Evolutionary conservation across 345 rosid genomes (phyloP), one percentile per base, ranked within the genome.

Genomic region (Lagerstroemia speciosa): DNA sequence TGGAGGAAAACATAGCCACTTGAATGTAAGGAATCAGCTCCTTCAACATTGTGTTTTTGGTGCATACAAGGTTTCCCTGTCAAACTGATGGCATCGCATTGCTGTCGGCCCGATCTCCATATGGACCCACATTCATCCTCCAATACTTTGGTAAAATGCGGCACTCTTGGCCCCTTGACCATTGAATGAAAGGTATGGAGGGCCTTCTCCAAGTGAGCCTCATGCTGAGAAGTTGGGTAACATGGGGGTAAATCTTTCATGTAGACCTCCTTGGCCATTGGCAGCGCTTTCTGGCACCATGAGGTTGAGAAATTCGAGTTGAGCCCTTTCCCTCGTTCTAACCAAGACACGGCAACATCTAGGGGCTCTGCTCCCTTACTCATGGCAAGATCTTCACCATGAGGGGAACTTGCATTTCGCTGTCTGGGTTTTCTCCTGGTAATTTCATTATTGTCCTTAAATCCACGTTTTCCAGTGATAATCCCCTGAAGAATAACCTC

Each of bases 71-170:
- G 92, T 77, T 87, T 91, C 70, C 91, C 95, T 0, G 97, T 88
- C 84, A 91, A 83, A 87, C 97, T 91, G 76, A 84, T 80, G 67
- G 92, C 91, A 77, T 91, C 97, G 78, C 95, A 91, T 9, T 86
- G 85, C 75, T 88, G 97, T 78, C 97, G 85, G 32, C 92, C 95
- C 43, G 91, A 85, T 79, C 80, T 83, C 95, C 97, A 91, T 33
- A 88, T 78, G 67, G 79, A 83, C 17, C 74, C 75, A 79, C 97
- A 91, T 73, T 88, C 97, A 77, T 85, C 88, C 79, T 80, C 83
- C 75, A 91, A 80, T 83, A 72, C 83, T 76, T 83, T 83, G 31
- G 84, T 73, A 79, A 82, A 91, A 37, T 73, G 64, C 26, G 80
- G 78, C 71, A 83, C 92, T 29, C 88, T 85, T 69, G 91, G 86